These are phyloP conservation scores for Achlya hypogyna DNA, from an alignment of 352 stramenopile species.

Conservation along the genomic window DNA sequence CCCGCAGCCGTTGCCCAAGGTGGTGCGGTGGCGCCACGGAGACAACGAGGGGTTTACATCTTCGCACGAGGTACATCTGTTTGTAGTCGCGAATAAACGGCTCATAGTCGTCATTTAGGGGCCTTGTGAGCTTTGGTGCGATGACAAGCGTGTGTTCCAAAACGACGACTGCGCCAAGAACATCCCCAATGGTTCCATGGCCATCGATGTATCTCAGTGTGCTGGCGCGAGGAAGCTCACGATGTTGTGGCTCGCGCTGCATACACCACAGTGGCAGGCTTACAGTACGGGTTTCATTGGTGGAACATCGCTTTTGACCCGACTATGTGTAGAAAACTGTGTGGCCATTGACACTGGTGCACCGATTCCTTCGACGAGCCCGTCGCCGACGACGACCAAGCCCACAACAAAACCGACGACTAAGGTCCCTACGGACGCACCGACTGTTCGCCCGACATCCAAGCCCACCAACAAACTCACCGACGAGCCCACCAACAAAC, in stretches of 20 bases:
- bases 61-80: neutral
- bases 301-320: neutral
- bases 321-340: neutral
- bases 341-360: neutral
- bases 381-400: neutral
- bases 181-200: neutral
- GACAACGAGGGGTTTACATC: neutral
- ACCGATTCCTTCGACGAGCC: neutral
- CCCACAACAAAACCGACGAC: neutral
- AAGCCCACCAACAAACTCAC: neutral
- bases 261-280: constrained; percentile 2
- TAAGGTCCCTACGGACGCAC: too few relatives aligned
- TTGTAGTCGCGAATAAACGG: neutral
- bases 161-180: constrained; percentile 8
- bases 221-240: neutral
- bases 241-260: constrained; percentile 1
- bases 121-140: constrained; percentile 3
- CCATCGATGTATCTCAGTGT: neutral
- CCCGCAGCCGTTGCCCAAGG: neutral
- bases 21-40: constrained; percentile 1
- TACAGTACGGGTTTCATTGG: neutral
- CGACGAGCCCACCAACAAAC: neutral
- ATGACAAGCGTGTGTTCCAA: neutral
- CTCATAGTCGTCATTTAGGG: neutral
- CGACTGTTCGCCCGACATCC: neutral